Evolutionary conservation across 495 filamentous ascomycete genomes (phyloP), one percentile per base, ranked within the genome.

Genomic region (Penicillium subrubescens): DNA sequence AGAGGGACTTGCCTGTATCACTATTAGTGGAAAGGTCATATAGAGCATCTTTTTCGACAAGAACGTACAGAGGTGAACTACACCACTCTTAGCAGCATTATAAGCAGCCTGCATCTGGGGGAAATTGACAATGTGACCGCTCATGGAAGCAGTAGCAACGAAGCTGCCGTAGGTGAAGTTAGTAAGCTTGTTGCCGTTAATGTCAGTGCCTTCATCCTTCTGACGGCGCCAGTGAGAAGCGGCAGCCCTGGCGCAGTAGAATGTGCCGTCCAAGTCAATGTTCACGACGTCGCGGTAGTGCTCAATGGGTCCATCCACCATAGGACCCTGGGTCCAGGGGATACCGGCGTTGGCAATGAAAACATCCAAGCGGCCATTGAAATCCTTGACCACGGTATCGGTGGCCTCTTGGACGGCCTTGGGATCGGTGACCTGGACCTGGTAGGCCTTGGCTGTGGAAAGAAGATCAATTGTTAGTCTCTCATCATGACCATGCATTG

Each of bases 41-140:
- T 25, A 53, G 17, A 15, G 14, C 0, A 27, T 14, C 2, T 27
- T 17, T 11, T 21, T 15, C 25, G 21, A 12, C 0, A 11, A 29
- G 1, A n/a, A 81, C 81, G 65, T 85, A 88, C 90, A 92, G n/a
- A 95, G 83, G 63, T 97, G 93, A 57, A 91, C 90, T 19, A 94
- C 85, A 12, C 86, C 93, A 12, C 92, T 89, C 80, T 97, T 97
- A 41, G 91, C 90, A 5, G 91, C 90, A 68, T 97, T 97, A 75
- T 97, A 97, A 21, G 90, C 86, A 11, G 89, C 84, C 75, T 97
- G 93, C 65, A 92, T 71, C 78, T 97, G 92, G 17, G 94, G 93
- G 59, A 94, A 86, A 70, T 97, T 97, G 69, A 88, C 90, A 67
- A 97, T 91, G 75, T 94, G 92, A 3, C 90, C 92, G 73, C 86